Conservation (phyloP, 2,329 filamentous ascomycete species). For the Biscogniauxia sp. region DNA sequence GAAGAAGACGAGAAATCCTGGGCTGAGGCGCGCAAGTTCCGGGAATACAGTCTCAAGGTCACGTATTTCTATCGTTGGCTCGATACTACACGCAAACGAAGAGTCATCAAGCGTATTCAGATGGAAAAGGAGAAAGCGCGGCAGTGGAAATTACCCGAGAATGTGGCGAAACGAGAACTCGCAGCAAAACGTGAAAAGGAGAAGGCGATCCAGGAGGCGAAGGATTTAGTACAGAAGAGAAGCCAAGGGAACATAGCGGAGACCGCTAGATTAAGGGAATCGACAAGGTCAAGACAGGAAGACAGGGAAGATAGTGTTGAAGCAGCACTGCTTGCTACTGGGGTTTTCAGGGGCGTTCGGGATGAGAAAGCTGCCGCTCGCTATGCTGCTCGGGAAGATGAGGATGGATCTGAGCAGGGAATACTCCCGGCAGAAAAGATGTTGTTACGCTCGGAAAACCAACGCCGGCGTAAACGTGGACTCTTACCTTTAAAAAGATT, state of each 20-base stretch:
- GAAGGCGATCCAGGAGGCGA: constrained; percentile 20
- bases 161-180: constrained; percentile 26
- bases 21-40: constrained; percentile 48
- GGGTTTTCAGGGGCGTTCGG: constrained; percentile 27
- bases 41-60: constrained; percentile 47
- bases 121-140: constrained; percentile 51
- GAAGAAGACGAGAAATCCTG: constrained; percentile 49
- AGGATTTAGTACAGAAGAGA: constrained; percentile 23
- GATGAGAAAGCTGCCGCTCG: constrained; percentile 27
- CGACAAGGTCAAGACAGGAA: constrained; percentile 12
- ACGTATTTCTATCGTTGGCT: constrained; percentile 59
- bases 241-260: constrained; percentile 19
- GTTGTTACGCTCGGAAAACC: constrained; percentile 28
- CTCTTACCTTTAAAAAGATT: constrained; percentile 26
- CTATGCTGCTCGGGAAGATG: constrained; percentile 19
- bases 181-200: constrained; percentile 21
- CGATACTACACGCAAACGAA: constrained; percentile 45
- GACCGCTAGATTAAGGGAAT: constrained; percentile 18
- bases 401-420: constrained; percentile 8
- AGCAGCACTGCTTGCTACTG: constrained; percentile 29
- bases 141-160: constrained; percentile 38
- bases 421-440: constrained; percentile 20
- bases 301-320: constrained; percentile 24
- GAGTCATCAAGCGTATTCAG: constrained; percentile 49
- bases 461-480: constrained; percentile 28